Conservation (phyloP, 2,329 filamentous ascomycete species). For the Hypoxylon sp. region DNA sequence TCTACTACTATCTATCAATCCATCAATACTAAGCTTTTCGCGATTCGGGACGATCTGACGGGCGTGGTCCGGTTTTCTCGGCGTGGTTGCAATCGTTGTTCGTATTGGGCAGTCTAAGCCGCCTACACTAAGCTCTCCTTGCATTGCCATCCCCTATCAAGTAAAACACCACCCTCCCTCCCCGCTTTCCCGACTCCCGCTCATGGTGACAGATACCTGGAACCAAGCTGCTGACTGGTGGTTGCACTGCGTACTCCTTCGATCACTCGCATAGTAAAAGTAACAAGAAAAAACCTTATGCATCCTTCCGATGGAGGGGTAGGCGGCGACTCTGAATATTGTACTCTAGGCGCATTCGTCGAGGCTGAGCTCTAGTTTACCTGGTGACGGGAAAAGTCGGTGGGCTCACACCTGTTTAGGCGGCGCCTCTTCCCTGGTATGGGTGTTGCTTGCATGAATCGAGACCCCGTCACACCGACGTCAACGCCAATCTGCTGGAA, state of each 20-base stretch:
- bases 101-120: slow-evolving; percentile 23
- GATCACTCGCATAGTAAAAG: slow-evolving; percentile 34
- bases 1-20: neutral
- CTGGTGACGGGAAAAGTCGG: slow-evolving; percentile 21
- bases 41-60: slow-evolving; percentile 12
- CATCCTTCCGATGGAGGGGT: slow-evolving; percentile 12
- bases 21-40: neutral
- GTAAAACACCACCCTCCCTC: slow-evolving; percentile 24
- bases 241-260: slow-evolving; percentile 34
- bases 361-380: neutral
- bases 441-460: neutral
- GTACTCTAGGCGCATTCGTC: neutral
- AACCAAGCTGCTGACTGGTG: slow-evolving; percentile 7
- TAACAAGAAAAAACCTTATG: slow-evolving; percentile 15
- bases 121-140: slow-evolving; percentile 20
- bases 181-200: slow-evolving; percentile 15
- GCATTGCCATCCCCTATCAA: slow-evolving; percentile 20
- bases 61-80: slow-evolving; percentile 18
- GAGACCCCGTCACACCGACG: slow-evolving; percentile 3
- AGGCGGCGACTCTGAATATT: slow-evolving; percentile 16
- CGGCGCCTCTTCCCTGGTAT: slow-evolving; percentile 2
- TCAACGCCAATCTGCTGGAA: slow-evolving; percentile 12
- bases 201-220: slow-evolving; percentile 13
- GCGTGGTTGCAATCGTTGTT: slow-evolving; percentile 1
- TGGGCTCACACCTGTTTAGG: slow-evolving; percentile 11